Conservation (phyloP, 106 monocot genomes). For the Dioscorea alata region DNA sequence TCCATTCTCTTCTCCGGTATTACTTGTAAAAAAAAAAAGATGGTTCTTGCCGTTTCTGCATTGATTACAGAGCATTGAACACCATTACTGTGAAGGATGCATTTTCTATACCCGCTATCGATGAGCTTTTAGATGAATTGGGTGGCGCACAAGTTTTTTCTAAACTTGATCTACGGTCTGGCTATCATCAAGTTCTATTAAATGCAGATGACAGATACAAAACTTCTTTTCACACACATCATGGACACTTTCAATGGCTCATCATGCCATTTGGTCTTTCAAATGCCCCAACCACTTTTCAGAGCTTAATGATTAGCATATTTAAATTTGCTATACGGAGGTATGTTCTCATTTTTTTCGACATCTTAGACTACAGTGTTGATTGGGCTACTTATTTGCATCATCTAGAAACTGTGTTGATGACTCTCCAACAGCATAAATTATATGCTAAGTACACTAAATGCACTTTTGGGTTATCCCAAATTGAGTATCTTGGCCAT, state of each 20-base stretch:
- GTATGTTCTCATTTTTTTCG: slow-evolving; percentile 4
- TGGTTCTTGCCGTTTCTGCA: background rate
- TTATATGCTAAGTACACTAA: background rate
- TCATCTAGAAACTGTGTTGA: background rate
- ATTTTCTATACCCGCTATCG: background rate
- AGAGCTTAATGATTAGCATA: background rate
- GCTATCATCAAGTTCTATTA: no score
- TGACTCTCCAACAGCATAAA: no score
- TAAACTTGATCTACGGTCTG: no score
- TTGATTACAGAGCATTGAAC: background rate
- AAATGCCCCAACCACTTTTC: slow-evolving; percentile 3
- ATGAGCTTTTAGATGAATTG: background rate
- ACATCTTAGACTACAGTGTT: background rate
- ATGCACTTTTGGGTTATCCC: background rate
- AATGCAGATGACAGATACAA: no score
- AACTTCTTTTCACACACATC: no score
- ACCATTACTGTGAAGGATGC: background rate
- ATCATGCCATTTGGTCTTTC: slow-evolving; percentile 2
- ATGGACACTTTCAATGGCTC: background rate
- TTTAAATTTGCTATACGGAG: background rate
- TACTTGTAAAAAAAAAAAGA: background rate
- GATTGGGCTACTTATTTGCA: background rate
- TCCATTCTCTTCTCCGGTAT: background rate
- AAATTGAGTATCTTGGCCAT: background rate
- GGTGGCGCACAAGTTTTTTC: no score